Evolutionary conservation across 2,329 filamentous ascomycete species (phyloP), one percentile per base, ranked within the genome.

Genomic region (Byssoonygena ceratinophila): DNA sequence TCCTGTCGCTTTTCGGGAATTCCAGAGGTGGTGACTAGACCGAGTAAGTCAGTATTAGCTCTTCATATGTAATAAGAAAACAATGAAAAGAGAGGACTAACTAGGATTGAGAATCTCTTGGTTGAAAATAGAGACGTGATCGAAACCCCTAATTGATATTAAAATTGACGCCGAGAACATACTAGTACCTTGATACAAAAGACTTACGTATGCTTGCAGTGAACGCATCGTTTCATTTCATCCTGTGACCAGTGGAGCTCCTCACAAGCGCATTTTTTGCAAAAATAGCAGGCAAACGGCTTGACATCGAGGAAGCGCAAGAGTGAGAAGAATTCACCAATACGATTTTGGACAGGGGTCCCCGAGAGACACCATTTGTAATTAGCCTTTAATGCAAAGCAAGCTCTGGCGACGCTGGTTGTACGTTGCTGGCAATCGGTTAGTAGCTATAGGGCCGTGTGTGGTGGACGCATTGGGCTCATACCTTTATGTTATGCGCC

Each of bases 311-410:
- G 78, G 68, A 98, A 98, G 1, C 92, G 84, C 52, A 98, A 76
- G 20, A 97, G 74, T 0, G 91, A 97, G 70, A 97, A 96, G 68
- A 96, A 94, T 66, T 97, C 91, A 63, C 92, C 91, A 59, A 97
- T 97, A 50, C 91, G 85, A 64, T 97, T 98, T 67, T 98, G 92
- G 1, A 98, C 81, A 0, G 92, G 92, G 1, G 92, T 98, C 7
- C 92, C 92, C 14, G 87, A 92, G 54, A 98, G 75, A 65, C 92
- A 98, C 88, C 92, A 97, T 61, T 94, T 94, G 70, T 92, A 95
- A 16, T 79, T 82, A 16, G 85, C 86, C 55, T 89, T 83, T 39
- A 98, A 74, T 1, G 90, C 89, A 65, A 97, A 97, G 66, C 91
- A 97, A 37, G 92, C 91, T 68, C 87, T 94, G 20, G 92, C 92